Evolutionary conservation across 495 filamentous ascomycete species (phyloP).

Genomic region (Aspergillus saccharolyticus): DNA sequence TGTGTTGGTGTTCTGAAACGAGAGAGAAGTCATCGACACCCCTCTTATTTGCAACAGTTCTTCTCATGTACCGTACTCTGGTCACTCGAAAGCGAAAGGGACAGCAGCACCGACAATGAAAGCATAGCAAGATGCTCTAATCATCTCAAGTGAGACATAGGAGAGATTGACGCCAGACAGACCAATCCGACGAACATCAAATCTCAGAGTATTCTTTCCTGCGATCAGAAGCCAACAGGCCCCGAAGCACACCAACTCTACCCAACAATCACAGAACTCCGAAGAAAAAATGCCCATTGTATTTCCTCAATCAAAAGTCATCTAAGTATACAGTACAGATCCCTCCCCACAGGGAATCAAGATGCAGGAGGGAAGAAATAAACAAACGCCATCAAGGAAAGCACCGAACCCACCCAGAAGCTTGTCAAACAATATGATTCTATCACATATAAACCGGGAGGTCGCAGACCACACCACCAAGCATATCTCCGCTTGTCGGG

Average conservation of each 20-base stretch:
- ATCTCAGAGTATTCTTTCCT: neutral
- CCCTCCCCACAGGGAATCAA: neutral
- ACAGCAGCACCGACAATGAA: neutral
- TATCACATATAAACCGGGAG: neutral
- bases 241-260: neutral
- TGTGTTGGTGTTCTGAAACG: too few species aligned
- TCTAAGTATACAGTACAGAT: constrained; percentile 32
- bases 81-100: too few species aligned
- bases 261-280: neutral
- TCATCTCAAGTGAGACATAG: neutral
- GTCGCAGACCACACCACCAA: neutral
- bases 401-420: constrained; percentile 15
- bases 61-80: too few species aligned
- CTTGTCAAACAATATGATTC: neutral
- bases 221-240: too few species aligned
- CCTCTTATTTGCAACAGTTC: too few species aligned
- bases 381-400: constrained; percentile 32
- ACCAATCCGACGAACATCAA: neutral
- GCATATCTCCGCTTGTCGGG: too few species aligned
- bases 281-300: neutral
- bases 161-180: neutral
- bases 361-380: constrained; percentile 6
- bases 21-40: too few species aligned
- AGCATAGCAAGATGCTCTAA: neutral
- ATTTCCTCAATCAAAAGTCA: constrained; percentile 2